A percentile compares a stretch with the other conserved stretches of the same genome.
These are phyloP conservation scores for Coelastrella sp. DNA, from an alignment of 139 green algal genomes.

Conservation along the genomic window DNA sequence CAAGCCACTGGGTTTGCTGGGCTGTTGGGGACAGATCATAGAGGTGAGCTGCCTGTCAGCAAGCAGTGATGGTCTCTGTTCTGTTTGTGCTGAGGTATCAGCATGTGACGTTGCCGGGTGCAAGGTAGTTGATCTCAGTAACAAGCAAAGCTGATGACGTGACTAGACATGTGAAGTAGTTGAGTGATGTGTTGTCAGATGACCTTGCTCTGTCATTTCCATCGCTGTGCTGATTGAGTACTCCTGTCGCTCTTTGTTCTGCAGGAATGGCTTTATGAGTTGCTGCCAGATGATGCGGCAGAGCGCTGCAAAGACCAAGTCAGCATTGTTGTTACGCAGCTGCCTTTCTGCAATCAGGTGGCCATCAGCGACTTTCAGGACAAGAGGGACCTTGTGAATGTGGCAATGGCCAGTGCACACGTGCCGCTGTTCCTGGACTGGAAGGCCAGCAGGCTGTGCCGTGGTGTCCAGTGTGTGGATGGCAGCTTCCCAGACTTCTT, in stretches of 20 bases:
- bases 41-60: no score
- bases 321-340: conserved; percentile 43
- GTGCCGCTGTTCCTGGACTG: conserved; percentile 63
- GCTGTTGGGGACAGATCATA: conserved; percentile 59
- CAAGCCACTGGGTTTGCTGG: conserved; percentile 57
- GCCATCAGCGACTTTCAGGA: conserved; percentile 61
- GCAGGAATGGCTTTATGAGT: conserved; percentile 62
- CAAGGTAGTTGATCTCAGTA: no score
- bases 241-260: no score
- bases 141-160: no score
- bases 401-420: conserved; percentile 61
- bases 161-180: no score
- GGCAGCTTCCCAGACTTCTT: conserved; percentile 72
- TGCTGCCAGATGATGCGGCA: conserved; percentile 64
- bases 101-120: no score
- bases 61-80: no score
- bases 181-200: background rate
- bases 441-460: conserved; percentile 49
- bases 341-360: conserved; percentile 47
- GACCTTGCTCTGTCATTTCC: background rate
- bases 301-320: conserved; percentile 44
- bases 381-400: conserved; percentile 67
- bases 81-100: no score
- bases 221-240: no score
- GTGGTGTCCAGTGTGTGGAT: conserved; percentile 59